Base-by-base conservation (phyloP, 1,139 yeast genomes). In the Saccharomycopsis hybrid region DNA sequence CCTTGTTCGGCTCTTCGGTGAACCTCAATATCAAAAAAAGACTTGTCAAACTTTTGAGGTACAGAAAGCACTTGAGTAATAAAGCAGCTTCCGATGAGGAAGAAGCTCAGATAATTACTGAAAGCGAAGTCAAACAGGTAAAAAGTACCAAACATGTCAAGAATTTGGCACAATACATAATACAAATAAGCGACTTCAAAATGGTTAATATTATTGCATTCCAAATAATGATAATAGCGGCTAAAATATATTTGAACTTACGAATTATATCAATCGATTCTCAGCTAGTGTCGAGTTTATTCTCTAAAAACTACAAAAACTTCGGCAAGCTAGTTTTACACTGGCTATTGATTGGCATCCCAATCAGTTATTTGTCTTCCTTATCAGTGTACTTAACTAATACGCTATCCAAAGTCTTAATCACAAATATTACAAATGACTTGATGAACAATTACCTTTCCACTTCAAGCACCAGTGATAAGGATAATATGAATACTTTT, bases 211-310 rank as follows among this genome's bases (percentile, higher is more conserved):
- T 70, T 56, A 73, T 88, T 44, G 57, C 67, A 0, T 60, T 78
- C 0, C 95, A 90, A 64, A 65, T 89, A 5, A 64, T 72, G 0
- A 70, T 88, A 29, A 70, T 89, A 48, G 76, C 86, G 2, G 59
- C 76, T 3, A 74, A 96, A 57, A 94, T 96, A 0, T 65, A 83
- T 39, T 69, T 90, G 39, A 84, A 96, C 1, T 73, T 90, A 48
- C 81, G 82, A 60, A 94, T 89, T 27, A 97, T 97, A 3, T 80
- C 84, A 18, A 72, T 90, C 54, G 97, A 90, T 65, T 97, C 97
- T 59, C 73, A 74, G 60, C 70, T 90, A 49, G 96, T 90, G 3
- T 89, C 96, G 0, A 80, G 89, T 1, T 72, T 90, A 56, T 88
- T 90, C 35, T 77, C 84, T 41, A 88, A 85, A 55, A 73, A 76